Percentiles rank a stretch among this genome's conserved stretches.
Conservation (phyloP, 176 grass and related monocot genomes). For the Miscanthus lutarioriparius region DNA sequence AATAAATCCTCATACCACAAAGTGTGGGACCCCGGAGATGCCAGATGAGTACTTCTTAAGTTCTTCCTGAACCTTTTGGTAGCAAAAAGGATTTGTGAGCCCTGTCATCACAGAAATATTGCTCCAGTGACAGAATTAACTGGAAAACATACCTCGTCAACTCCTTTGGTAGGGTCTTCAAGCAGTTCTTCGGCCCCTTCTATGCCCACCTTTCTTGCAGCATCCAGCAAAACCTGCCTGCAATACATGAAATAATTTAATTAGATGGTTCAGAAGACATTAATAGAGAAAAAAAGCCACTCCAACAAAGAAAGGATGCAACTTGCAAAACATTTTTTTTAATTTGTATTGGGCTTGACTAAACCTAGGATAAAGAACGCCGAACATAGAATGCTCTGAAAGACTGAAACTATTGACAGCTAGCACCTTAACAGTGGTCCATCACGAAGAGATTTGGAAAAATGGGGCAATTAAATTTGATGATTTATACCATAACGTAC, state of each 20-base stretch:
- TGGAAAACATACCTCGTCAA: conserved; percentile 57
- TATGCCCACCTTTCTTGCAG: conserved; percentile 78
- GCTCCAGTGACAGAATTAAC: background rate
- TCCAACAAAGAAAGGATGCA: conserved; percentile 10
- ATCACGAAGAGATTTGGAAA: too few relatives aligned
- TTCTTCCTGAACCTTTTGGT: conserved; percentile 78
- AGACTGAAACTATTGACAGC: conserved; percentile 14
- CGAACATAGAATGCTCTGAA: background rate
- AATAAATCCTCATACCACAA: conserved; percentile 59
- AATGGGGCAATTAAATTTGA: too few relatives aligned
- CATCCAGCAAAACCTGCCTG: conserved; percentile 90
- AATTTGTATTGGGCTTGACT: background rate
- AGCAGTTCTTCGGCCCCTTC: conserved; percentile 84
- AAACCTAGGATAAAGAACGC: background rate
- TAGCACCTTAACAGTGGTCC: too few relatives aligned
- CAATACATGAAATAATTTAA: conserved; percentile 15
- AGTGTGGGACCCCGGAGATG: conserved; percentile 87
- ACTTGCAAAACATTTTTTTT: background rate
- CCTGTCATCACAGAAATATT: background rate
- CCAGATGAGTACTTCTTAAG: conserved; percentile 74
- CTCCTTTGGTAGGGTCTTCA: conserved; percentile 66
- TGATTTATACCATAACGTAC: too few relatives aligned
- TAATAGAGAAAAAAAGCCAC: background rate
- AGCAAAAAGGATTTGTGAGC: conserved; percentile 26
- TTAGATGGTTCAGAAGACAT: conserved; percentile 1